Percentiles rank a stretch among this genome's conserved stretches.
These are phyloP conservation scores for Hypomontagnella monticulosa DNA, from an alignment of 495 filamentous ascomycete genomes.

Conservation along the genomic window DNA sequence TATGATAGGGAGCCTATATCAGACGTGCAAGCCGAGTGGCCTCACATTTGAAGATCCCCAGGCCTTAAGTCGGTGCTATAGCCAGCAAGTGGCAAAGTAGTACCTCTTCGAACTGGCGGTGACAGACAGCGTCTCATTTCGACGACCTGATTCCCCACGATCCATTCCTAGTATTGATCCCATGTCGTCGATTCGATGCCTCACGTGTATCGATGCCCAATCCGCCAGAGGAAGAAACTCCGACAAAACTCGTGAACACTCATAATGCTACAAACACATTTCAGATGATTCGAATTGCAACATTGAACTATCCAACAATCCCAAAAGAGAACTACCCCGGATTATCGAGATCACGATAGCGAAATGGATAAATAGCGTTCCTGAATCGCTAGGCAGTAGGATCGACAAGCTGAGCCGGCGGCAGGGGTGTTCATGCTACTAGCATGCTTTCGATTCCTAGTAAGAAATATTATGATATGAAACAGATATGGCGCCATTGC, in stretches of 20 bases:
- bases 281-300: too few relatives aligned
- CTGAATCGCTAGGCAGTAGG: not conserved
- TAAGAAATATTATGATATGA: too few relatives aligned
- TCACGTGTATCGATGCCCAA: not conserved
- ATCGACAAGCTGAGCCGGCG: not conserved
- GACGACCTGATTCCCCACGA: too few relatives aligned
- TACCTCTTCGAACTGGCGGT: constrained; percentile 1
- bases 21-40: constrained; percentile 4
- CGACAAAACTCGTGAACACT: not conserved
- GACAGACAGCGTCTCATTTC: not conserved
- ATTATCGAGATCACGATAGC: too few relatives aligned
- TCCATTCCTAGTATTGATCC: too few relatives aligned
- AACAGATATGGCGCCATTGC: not conserved
- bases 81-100: constrained; percentile 5
- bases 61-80: constrained; percentile 21
- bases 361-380: not conserved
- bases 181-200: not conserved
- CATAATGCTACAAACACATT: not conserved
- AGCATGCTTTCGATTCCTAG: too few relatives aligned
- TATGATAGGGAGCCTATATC: constrained; percentile 6
- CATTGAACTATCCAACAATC: too few relatives aligned
- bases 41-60: constrained; percentile 3
- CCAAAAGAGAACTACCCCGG: too few relatives aligned
- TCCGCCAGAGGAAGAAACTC: not conserved
- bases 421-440: too few relatives aligned